Percentiles rank a stretch among this genome's conserved stretches.
These are phyloP conservation scores for Vinca minor DNA, from an alignment of 257 asterid species.

Conservation along the genomic window DNA sequence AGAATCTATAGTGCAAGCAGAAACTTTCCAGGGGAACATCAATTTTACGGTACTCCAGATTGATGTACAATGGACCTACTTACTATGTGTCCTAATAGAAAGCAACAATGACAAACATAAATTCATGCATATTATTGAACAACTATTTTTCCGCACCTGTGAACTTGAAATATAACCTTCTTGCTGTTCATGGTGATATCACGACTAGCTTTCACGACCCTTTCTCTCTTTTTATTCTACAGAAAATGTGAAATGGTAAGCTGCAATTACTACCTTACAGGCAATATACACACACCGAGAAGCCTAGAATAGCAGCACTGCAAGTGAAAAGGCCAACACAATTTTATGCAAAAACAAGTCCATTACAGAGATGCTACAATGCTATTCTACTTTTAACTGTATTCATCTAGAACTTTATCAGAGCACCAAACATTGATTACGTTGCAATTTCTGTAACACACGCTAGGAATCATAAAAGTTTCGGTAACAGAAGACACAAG, in stretches of 20 bases:
- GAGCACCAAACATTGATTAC: background rate
- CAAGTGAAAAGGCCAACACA: background rate
- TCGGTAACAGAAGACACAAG: background rate
- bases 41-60: background rate
- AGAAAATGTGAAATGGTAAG: conserved; percentile 2
- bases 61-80: too few species aligned
- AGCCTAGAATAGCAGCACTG: background rate
- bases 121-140: background rate
- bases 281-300: background rate
- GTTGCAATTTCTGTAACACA: background rate
- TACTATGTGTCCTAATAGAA: too few species aligned
- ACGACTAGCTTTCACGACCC: conserved; percentile 92
- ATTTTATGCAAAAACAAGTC: too few species aligned
- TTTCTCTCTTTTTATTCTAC: conserved; percentile 87
- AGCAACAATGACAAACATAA: background rate
- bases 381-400: background rate
- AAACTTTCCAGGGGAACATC: background rate
- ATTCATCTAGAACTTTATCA: background rate
- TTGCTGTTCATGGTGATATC: conserved; percentile 90
- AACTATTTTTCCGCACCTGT: conserved; percentile 44
- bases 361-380: background rate
- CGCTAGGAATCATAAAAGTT: background rate
- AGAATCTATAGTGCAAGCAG: background rate
- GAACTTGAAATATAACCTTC: conserved; percentile 94
- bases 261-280: background rate